phyloP scores from a whole-genome alignment of 2,329 filamentous ascomycete species.

The Colletotrichum sp. region DNA sequence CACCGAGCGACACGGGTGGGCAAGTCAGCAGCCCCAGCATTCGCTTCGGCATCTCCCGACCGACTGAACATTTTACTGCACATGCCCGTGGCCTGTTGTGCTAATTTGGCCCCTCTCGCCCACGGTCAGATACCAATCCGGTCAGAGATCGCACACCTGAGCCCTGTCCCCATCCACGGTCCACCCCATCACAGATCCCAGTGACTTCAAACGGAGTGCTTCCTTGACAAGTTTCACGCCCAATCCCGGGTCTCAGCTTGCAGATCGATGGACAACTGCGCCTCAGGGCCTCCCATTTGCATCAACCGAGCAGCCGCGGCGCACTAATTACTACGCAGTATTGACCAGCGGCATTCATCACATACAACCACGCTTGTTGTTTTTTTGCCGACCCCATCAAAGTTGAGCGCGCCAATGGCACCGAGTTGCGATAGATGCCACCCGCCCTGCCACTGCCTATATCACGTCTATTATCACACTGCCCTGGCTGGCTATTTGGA shows the following conservation, averaged over 20 bases:
- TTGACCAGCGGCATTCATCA: neutral
- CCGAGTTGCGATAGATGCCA: slow-evolving; percentile 4
- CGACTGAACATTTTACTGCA: slow-evolving; percentile 16
- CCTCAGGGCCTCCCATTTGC: slow-evolving; percentile 26
- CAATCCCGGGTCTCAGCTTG: slow-evolving; percentile 45
- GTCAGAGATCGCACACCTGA: slow-evolving; percentile 32
- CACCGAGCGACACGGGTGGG: neutral
- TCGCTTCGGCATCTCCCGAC: slow-evolving; percentile 21
- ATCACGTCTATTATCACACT: slow-evolving; percentile 3
- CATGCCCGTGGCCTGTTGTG: slow-evolving; percentile 13
- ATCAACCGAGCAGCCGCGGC: slow-evolving; percentile 1
- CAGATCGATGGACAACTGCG: slow-evolving; percentile 40
- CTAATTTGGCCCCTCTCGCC: slow-evolving; percentile 3
- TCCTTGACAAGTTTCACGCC: slow-evolving; percentile 43
- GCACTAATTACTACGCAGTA: neutral
- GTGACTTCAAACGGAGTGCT: slow-evolving; percentile 25
- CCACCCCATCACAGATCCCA: slow-evolving; percentile 20
- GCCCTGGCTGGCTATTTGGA: slow-evolving; percentile 16
- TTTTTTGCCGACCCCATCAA: neutral
- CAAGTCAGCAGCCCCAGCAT: neutral
- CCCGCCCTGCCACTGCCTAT: slow-evolving; percentile 4
- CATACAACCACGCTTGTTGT: neutral
- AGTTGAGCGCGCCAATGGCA: neutral
- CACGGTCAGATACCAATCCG: slow-evolving; percentile 34
- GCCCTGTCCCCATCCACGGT: slow-evolving; percentile 19